Evolutionary conservation across 805 yeast species (phyloP).

Genomic region (Komagataella pseudopastoris): DNA sequence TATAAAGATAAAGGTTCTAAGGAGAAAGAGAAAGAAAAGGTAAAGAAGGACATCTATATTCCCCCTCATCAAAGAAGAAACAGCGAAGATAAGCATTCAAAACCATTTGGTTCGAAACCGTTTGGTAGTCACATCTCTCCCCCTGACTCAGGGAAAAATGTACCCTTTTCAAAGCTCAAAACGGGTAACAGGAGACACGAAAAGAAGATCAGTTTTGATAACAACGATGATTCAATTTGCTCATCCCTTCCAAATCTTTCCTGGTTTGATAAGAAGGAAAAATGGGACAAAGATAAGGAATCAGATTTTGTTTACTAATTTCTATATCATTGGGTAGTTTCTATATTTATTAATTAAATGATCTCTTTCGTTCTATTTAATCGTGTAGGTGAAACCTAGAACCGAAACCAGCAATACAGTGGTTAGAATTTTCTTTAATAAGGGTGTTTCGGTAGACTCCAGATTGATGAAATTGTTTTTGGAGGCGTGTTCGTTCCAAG

Average conservation of each 20-base stretch:
- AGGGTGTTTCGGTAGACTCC: neutral
- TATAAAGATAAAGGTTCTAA: constrained; percentile 4
- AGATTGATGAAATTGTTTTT: neutral
- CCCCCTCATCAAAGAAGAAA: constrained; percentile 43
- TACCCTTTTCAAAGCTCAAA: neutral
- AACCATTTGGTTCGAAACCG: neutral
- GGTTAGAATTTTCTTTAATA: neutral
- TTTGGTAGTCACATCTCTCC: neutral
- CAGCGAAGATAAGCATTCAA: constrained; percentile 1
- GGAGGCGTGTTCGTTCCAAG: neutral
- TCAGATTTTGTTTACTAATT: neutral
- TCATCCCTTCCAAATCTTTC: neutral
- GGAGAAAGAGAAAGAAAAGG: constrained; percentile 5
- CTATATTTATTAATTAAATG: neutral
- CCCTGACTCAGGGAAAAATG: neutral
- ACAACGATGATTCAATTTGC: neutral
- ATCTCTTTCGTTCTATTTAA: neutral
- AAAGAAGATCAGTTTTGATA: neutral
- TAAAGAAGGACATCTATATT: constrained; percentile 17
- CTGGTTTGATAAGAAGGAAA: neutral
- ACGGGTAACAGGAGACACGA: neutral
- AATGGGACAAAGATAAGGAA: neutral
- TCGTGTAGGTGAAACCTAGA: neutral
- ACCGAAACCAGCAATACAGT: neutral
- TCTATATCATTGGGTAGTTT: neutral